Base-by-base conservation (phyloP, 306 rosid species). In the Vigna radiata region DNA sequence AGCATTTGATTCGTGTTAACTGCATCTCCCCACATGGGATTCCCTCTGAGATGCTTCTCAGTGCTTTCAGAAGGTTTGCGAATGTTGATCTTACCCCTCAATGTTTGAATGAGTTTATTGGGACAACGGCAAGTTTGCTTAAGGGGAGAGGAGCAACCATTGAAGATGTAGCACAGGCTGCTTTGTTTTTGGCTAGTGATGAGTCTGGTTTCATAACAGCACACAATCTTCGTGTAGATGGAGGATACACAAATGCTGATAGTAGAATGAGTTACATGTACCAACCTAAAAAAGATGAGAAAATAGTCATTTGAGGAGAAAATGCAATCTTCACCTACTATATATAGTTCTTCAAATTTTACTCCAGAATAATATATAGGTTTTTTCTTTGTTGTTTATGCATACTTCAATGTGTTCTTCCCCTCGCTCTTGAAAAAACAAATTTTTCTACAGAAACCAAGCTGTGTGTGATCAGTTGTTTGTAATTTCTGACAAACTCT, bases 21-120 rank as follows among this genome's bases (percentile, higher is more conserved):
- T 75, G 91, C 54, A 73, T 93, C 18, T 83, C 91, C 0, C 98
- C 98, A 2, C 98, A 89, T 23, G 98, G 97, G 36, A 96, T 93
- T 59, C 90, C 97, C 27, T 83, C 98, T 3, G 91, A 91, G 61
- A 93, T 91, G 88, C 90, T 91, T 13, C 66, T 91, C 0, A 53
- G 43, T 39, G 90, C 90, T 21, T 88, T 12, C 47, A 78, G 82
- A 18, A 19, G 16, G 72, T 79, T 85, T 17, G 78, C 83, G 71
- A 77, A 62, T 17, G 86, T 8, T 23, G 90, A 84, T 7, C 19
- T 89, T 52, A 83, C 53, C n/a, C 56, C 86, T 5, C 91, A 91
- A 31, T 66, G 85, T 2, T 88, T 91, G 79, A 70, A 77, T 44
- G 83, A 76, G 23, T 46, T 31, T 17, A 69, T 89, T 60, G 89